phyloP scores from a whole-genome alignment of 495 filamentous ascomycete genomes.

The Neurospora hispaniola region DNA sequence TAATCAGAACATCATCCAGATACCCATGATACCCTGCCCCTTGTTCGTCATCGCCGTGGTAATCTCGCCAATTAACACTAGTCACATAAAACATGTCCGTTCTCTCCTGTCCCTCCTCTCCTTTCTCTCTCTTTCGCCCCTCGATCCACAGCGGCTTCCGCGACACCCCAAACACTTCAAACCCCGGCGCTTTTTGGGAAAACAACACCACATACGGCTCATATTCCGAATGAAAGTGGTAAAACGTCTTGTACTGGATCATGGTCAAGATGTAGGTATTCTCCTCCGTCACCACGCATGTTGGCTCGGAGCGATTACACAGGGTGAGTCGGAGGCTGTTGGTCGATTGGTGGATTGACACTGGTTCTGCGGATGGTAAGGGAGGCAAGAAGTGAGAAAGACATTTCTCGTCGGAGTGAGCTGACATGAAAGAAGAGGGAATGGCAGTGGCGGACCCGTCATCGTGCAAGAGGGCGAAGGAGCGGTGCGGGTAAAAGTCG shows the following conservation, averaged over 20 bases:
- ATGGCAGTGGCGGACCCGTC: constrained; percentile 34
- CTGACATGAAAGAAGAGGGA: constrained; percentile 19
- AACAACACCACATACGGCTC: constrained; percentile 46
- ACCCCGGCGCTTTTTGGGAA: constrained; percentile 28
- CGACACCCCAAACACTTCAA: constrained; percentile 38
- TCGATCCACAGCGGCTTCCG: constrained; percentile 41
- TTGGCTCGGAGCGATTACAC: constrained; percentile 35
- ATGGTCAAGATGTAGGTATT: constrained; percentile 44
- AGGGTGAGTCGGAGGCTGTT: constrained; percentile 44
- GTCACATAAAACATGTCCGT: constrained; percentile 42
- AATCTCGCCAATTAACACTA: constrained; percentile 40
- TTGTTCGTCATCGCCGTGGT: not conserved
- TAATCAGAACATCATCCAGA: constrained; percentile 38
- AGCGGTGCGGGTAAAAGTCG: constrained; percentile 35
- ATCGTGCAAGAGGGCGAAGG: constrained; percentile 29
- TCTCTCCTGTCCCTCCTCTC: constrained; percentile 14
- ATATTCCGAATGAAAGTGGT: constrained; percentile 35
- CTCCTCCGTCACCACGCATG: constrained; percentile 24
- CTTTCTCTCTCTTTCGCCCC: constrained; percentile 19
- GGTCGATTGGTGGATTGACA: constrained; percentile 45
- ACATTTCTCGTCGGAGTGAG: constrained; percentile 27
- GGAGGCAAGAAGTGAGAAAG: constrained; percentile 30
- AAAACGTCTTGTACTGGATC: constrained; percentile 41
- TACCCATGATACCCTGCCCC: constrained; percentile 38
- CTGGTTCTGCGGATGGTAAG: constrained; percentile 9